These are phyloP conservation scores for Lipomyces yamadae DNA, from an alignment of 805 yeast genomes.

Conservation along the genomic window DNA sequence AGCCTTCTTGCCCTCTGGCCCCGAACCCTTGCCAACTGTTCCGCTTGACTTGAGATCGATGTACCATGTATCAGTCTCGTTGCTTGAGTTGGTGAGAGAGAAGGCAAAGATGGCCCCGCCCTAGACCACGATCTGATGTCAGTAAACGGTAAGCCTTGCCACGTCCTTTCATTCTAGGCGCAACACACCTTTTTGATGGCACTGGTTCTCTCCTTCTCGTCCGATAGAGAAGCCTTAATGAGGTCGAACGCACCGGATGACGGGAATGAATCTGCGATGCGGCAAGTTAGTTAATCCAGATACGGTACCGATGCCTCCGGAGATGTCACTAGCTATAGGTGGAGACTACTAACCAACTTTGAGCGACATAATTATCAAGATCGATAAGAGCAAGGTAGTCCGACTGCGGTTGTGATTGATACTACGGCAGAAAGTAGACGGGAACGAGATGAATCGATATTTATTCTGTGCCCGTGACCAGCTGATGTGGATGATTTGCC, in stretches of 20 bases:
- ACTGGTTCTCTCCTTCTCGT: constrained; percentile 43
- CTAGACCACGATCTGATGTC: constrained; percentile 29
- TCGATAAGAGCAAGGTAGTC: background rate
- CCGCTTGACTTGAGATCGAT: constrained; percentile 71
- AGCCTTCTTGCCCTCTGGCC: constrained; percentile 50
- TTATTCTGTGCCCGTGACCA: constrained; percentile 1
- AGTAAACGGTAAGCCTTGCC: background rate
- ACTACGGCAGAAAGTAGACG: background rate
- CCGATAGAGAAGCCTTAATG: constrained; percentile 44
- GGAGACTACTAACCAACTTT: constrained; percentile 18
- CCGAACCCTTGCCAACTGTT: constrained; percentile 51
- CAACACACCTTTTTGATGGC: constrained; percentile 43
- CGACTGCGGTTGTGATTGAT: background rate
- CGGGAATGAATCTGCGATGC: constrained; percentile 43
- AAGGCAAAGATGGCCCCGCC: constrained; percentile 69
- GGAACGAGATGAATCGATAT: background rate
- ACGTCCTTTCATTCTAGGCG: background rate
- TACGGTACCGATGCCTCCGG: background rate
- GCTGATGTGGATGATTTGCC: background rate
- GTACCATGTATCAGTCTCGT: constrained; percentile 65
- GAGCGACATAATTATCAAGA: constrained; percentile 18
- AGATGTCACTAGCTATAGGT: background rate
- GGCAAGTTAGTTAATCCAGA: background rate
- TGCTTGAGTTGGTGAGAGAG: constrained; percentile 66
- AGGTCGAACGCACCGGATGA: constrained; percentile 49